A percentile compares a stretch with the other conserved stretches of the same genome.
Conservation (phyloP, 2,329 filamentous ascomycete genomes). For the Hypoxylon sp. region DNA sequence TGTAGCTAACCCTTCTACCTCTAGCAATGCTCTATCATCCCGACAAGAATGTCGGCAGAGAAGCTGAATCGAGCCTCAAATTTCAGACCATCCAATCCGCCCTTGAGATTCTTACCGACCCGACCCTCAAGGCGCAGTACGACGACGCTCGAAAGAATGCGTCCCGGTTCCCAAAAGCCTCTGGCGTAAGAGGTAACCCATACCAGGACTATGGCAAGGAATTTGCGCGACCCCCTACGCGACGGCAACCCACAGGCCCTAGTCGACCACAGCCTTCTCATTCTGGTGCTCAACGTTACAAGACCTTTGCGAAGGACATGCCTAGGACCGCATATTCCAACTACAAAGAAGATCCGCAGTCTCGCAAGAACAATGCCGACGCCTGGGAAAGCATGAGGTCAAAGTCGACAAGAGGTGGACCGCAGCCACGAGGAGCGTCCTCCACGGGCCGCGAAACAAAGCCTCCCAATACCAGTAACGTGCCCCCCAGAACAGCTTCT, state of each 20-base stretch:
- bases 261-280: conserved; percentile 35
- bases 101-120: conserved; percentile 73
- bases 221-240: conserved; percentile 59
- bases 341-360: conserved; percentile 39
- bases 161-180: conserved; percentile 56
- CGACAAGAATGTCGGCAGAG: conserved; percentile 85
- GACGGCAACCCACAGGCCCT: conserved; percentile 34
- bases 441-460: conserved; percentile 40
- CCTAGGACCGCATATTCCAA: conserved; percentile 31
- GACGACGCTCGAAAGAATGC: conserved; percentile 55
- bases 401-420: conserved; percentile 33
- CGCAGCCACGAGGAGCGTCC: conserved; percentile 35
- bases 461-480: conserved; percentile 43
- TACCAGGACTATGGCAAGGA: conserved; percentile 59
- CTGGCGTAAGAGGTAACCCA: conserved; percentile 65
- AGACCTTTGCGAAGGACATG: conserved; percentile 37
- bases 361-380: conserved; percentile 42
- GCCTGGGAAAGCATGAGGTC: conserved; percentile 50
- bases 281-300: conserved; percentile 56
- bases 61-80: conserved; percentile 79
- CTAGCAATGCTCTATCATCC: conserved; percentile 85
- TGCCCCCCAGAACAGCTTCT: conserved; percentile 59
- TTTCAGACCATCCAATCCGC: conserved; percentile 89
- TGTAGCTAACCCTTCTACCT: conserved; percentile 37
- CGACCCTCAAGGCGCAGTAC: conserved; percentile 60